Evolutionary conservation across 805 yeast species (phyloP), one percentile per base, ranked within the genome.

Genomic region (Metschnikowia continentalis): DNA sequence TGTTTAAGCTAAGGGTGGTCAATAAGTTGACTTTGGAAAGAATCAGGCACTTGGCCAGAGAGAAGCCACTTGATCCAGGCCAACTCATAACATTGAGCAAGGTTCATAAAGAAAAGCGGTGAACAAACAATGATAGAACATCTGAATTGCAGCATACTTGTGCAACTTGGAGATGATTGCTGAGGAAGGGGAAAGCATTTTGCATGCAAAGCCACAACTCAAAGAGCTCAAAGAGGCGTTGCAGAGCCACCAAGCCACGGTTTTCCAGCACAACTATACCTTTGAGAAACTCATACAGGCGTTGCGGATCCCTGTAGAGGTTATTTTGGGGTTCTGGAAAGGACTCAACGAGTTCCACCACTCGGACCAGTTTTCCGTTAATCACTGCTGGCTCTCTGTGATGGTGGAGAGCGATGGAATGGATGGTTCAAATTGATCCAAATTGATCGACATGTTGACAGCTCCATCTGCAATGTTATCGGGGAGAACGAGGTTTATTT

Each of bases 351-450:
- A 77, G 48, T 70, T 75, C 44, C 77, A 78, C 53, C 80, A 74
- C 52, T 70, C 71, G 52, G 77, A 74, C 52, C 75, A 81, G 41
- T 74, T 76, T 42, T 75, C 78, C 75, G 55, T 83, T 35, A 89
- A 90, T 61, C 98, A 94, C 68, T 82, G 88, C 49, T 94, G 99
- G 99, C 77, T 90, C 49, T 82, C 96, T 1, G 83, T 90, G 1
- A 65, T 86, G 35, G 68, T 90, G n/a, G 85, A 88, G 83, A 84
- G 37, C 86, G 87, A 63, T 14, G 51, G 42, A 10, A 44, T 52
- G 8, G 55, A 17, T 17, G 17, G 17, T 17, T 17, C 17, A 17
- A 17, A 17, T 1, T 37, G 45, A 4, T 90, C 91, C 82, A 74
- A 92, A 52, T 76, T 94, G 54, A 67, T 92, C 54, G 99, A 92